phyloP scores from a whole-genome alignment of 192 early-diverging fungal species.

The Diversispora eburnea region DNA sequence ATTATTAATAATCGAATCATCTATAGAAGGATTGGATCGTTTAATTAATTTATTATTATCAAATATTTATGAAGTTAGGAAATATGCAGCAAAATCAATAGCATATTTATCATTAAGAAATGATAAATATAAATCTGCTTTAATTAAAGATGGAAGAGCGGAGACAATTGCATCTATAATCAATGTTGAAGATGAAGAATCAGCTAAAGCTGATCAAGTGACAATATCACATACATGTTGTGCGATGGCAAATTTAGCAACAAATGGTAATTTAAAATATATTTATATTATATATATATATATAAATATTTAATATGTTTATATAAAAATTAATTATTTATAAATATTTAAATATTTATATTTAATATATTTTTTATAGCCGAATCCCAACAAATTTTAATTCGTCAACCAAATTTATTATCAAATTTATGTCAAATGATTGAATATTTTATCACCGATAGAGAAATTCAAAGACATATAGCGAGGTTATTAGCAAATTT shows the following conservation, averaged over 20 bases:
- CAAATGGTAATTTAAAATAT: conserved; percentile 38
- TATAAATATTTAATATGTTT: not conserved
- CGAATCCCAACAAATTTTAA: conserved; percentile 46
- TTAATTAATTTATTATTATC: conserved; percentile 42
- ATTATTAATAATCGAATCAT: conserved; percentile 47
- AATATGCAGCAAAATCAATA: conserved; percentile 55
- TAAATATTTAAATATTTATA: not conserved
- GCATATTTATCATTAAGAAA: conserved; percentile 56
- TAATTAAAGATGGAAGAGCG: conserved; percentile 34
- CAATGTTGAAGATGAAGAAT: not conserved
- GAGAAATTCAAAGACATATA: conserved; percentile 55
- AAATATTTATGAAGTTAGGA: conserved; percentile 43
- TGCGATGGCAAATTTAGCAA: conserved; percentile 58
- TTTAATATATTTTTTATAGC: conserved; percentile 22
- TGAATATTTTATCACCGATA: conserved; percentile 36
- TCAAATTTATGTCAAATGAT: conserved; percentile 43
- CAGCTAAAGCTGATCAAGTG: conserved; percentile 25
- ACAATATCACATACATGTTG: conserved; percentile 53
- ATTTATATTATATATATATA: not conserved
- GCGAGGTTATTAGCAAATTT: conserved; percentile 54
- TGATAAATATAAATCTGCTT: conserved; percentile 41
- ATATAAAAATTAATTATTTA: not conserved
- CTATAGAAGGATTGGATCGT: conserved; percentile 35
- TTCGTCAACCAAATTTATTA: conserved; percentile 48
- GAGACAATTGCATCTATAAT: not conserved